A percentile compares a stretch with the other conserved stretches of the same genome.
phyloP scores from a whole-genome alignment of 202 grass and related monocot genomes.

The Hordeum pubiflorum region DNA sequence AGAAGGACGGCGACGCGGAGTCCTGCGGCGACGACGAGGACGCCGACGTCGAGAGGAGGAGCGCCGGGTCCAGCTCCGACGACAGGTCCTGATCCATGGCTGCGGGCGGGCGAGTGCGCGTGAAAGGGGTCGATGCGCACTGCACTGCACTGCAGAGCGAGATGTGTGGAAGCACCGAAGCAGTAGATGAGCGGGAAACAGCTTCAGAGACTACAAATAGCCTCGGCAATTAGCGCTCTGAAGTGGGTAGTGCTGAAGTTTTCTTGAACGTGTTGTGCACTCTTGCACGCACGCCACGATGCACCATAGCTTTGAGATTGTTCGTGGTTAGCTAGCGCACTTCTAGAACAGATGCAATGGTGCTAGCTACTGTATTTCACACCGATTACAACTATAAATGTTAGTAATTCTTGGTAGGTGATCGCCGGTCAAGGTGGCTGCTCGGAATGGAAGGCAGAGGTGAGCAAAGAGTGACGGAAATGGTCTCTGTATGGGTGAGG shows the following conservation, averaged over 20 bases:
- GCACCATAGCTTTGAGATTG: background rate
- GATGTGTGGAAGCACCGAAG: background rate
- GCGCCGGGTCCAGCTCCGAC: slow-evolving; percentile 42
- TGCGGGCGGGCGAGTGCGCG: background rate
- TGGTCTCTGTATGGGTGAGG: slow-evolving; percentile 11
- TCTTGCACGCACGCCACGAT: background rate
- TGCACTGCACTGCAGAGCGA: too few relatives aligned
- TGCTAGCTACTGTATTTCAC: background rate
- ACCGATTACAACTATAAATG: background rate
- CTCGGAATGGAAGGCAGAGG: background rate
- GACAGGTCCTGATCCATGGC: slow-evolving; percentile 43
- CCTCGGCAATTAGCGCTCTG: background rate
- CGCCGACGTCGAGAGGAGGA: slow-evolving; percentile 35
- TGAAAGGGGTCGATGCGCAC: background rate
- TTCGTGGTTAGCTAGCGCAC: background rate
- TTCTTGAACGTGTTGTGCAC: slow-evolving; percentile 28
- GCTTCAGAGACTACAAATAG: slow-evolving; percentile 1
- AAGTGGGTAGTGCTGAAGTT: background rate
- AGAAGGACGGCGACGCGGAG: slow-evolving; percentile 35
- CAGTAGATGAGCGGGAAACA: background rate
- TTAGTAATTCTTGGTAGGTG: background rate
- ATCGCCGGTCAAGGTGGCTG: background rate
- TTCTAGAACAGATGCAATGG: slow-evolving; percentile 3
- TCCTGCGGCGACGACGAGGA: slow-evolving; percentile 36
- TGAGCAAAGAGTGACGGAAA: slow-evolving; percentile 6